phyloP scores from a whole-genome alignment of 2,329 filamentous ascomycete species.

The Colletotrichum trifolii region DNA sequence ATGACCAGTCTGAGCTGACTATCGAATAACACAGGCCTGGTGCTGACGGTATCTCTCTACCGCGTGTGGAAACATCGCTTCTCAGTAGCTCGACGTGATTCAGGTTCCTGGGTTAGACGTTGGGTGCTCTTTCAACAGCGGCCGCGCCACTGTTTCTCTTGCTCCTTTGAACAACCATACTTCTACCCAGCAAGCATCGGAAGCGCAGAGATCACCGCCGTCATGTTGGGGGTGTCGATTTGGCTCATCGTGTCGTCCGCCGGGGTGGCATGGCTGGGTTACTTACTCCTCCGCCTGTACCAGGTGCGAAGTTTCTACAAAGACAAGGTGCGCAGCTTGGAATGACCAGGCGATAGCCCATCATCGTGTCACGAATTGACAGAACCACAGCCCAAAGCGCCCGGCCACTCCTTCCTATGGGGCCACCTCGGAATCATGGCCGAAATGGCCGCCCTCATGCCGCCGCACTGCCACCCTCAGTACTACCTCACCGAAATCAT shows the following conservation, averaged over 20 bases:
- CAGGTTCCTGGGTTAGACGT: no score
- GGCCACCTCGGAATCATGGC: conserved; percentile 39
- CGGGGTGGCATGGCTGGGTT: conserved; percentile 19
- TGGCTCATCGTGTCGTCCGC: conserved; percentile 11
- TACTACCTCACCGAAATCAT: conserved; percentile 38
- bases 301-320: conserved; percentile 22
- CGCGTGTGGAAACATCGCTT: no score
- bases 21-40: no score
- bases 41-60: no score
- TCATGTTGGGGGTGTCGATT: conserved; percentile 22
- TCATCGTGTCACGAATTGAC: not conserved
- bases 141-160: not conserved
- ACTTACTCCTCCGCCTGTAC: conserved; percentile 19
- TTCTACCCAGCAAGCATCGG: not conserved
- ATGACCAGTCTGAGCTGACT: no score
- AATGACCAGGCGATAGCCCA: not conserved
- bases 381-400: conserved; percentile 8
- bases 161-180: not conserved
- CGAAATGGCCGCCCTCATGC: conserved; percentile 33
- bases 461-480: conserved; percentile 40
- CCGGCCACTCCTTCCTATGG: conserved; percentile 38
- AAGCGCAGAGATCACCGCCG: not conserved
- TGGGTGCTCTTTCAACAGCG: no score
- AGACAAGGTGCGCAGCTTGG: conserved; percentile 14
- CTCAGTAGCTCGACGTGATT: no score